These are phyloP conservation scores for Fusarium sarcochroum DNA, from an alignment of 2,329 filamentous ascomycete species.

Conservation along the genomic window DNA sequence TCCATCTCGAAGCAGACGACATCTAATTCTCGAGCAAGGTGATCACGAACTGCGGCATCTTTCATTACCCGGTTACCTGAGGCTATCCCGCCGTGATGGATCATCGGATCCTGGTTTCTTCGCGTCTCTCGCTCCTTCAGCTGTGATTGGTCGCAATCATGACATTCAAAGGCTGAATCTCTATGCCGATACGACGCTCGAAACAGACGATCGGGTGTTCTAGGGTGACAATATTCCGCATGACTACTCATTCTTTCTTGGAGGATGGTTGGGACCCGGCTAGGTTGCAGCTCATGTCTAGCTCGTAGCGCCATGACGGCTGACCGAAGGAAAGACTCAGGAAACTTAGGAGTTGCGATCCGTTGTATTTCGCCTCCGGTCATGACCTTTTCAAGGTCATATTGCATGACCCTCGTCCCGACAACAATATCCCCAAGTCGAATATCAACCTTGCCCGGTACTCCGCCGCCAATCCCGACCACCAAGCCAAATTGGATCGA, in stretches of 20 bases:
- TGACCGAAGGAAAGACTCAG: neutral
- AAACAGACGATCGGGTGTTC: constrained; percentile 24
- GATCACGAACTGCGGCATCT: constrained; percentile 50
- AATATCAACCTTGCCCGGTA: neutral
- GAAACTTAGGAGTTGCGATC: constrained; percentile 10
- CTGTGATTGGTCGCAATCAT: neutral
- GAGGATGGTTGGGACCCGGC: constrained; percentile 15
- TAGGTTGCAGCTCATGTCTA: constrained; percentile 15
- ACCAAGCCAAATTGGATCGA: neutral
- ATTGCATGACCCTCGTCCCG: constrained; percentile 41
- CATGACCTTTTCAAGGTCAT: constrained; percentile 45
- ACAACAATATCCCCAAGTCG: neutral
- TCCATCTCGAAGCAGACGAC: constrained; percentile 51
- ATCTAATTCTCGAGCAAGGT: constrained; percentile 22
- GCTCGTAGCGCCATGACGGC: constrained; percentile 33
- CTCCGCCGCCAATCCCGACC: neutral
- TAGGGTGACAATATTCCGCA: constrained; percentile 6
- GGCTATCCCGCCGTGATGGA: constrained; percentile 36
- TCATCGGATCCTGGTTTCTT: rapidly evolving
- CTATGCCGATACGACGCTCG: neutral
- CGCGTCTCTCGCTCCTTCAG: rapidly evolving
- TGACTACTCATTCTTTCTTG: neutral
- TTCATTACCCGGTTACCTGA: constrained; percentile 57
- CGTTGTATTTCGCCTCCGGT: constrained; percentile 11
- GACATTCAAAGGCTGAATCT: neutral